Percentiles rank a stretch among this genome's conserved stretches.
These are phyloP conservation scores for Meyerozyma carpophila DNA, from an alignment of 1,139 yeast genomes.

Conservation along the genomic window DNA sequence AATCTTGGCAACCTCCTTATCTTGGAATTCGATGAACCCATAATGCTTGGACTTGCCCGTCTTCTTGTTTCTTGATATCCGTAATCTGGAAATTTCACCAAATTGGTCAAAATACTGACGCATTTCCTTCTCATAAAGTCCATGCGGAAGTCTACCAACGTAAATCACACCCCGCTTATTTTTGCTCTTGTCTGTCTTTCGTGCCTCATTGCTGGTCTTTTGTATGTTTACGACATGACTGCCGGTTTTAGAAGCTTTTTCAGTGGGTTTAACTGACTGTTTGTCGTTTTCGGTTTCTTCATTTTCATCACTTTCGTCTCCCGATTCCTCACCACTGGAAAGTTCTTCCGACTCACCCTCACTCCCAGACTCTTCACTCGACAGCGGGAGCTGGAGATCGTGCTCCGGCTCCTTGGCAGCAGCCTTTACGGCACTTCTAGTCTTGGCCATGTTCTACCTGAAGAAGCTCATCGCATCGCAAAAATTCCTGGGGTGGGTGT, in stretches of 20 bases:
- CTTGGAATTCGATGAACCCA: slow-evolving; percentile 81
- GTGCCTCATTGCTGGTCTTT: neutral
- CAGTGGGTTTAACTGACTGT: too few species aligned
- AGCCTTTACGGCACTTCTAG: neutral
- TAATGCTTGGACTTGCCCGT: slow-evolving; percentile 92
- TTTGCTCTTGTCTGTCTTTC: slow-evolving; percentile 14
- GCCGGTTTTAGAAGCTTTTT: neutral
- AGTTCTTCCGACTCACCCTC: neutral
- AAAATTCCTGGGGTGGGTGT: neutral
- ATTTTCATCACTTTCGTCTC: neutral
- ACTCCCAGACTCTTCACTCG: neutral
- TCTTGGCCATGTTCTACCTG: neutral
- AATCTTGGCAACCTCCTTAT: slow-evolving; percentile 69
- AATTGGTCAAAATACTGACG: slow-evolving; percentile 81
- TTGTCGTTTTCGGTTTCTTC: too few species aligned
- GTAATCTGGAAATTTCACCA: slow-evolving; percentile 73
- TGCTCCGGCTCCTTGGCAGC: neutral
- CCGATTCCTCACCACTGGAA: neutral
- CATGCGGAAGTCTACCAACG: slow-evolving; percentile 88
- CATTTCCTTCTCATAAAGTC: slow-evolving; percentile 83
- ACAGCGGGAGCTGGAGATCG: neutral
- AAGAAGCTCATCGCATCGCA: slow-evolving; percentile 1
- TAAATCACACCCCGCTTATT: slow-evolving; percentile 64
- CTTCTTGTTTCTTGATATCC: slow-evolving; percentile 83
- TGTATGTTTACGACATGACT: neutral